Conservation (phyloP, 371 early-diverging fungal species). For the Batkoa obscura region DNA sequence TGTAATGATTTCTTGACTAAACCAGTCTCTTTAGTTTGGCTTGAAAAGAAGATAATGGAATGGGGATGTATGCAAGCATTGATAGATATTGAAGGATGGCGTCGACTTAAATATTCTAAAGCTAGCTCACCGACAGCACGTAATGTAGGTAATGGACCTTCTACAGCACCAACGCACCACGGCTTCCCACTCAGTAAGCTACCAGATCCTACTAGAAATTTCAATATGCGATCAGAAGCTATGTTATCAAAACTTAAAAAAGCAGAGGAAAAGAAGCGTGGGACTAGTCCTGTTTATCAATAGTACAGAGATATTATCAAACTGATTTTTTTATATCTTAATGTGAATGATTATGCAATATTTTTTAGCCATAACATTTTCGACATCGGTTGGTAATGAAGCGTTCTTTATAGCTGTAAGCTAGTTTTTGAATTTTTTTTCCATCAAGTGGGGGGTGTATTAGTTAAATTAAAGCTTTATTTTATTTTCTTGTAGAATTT, state of each 20-base stretch:
- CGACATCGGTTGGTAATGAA: too few species aligned
- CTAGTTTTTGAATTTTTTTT: too few species aligned
- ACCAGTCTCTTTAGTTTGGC: constrained; percentile 67
- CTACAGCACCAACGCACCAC: background rate
- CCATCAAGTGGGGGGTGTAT: too few species aligned
- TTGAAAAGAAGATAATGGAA: constrained; percentile 68
- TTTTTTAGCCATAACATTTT: too few species aligned
- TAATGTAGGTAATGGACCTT: background rate
- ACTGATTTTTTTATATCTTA: too few species aligned
- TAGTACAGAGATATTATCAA: too few species aligned
- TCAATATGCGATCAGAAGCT: background rate
- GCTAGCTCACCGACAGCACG: background rate
- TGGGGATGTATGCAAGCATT: constrained; percentile 88
- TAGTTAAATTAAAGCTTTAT: too few species aligned
- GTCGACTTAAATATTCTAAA: constrained; percentile 13
- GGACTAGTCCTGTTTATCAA: background rate
- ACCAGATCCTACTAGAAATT: background rate
- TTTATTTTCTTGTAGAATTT: too few species aligned
- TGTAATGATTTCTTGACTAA: constrained; percentile 82
- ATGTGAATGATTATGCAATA: too few species aligned
- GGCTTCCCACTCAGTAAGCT: background rate
- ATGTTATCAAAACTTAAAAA: background rate
- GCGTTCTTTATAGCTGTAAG: too few species aligned
- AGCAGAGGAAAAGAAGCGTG: background rate
- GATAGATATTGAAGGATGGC: constrained; percentile 70